Evolutionary conservation across 1,284 basidiomycete genomes (phyloP).

Genomic region (Trichosporon asahii): DNA sequence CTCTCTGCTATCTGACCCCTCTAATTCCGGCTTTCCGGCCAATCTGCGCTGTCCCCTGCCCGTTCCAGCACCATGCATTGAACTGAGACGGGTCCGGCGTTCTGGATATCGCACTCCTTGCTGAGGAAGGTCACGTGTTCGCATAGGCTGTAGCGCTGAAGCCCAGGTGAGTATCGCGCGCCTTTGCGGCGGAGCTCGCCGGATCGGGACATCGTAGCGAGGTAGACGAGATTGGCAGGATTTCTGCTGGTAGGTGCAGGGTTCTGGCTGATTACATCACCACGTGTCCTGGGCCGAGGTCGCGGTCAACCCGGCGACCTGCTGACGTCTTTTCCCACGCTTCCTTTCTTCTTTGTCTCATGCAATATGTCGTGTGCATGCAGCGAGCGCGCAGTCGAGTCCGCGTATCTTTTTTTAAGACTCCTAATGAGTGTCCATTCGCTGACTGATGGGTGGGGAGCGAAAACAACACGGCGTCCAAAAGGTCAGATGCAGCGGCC

Average conservation of each 20-base stretch:
- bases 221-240: conserved; percentile 2
- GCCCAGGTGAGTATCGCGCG: neutral
- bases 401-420: neutral
- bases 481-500: neutral
- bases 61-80: neutral
- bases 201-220: neutral
- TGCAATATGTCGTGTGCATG: neutral
- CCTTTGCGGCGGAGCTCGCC: neutral
- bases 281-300: neutral
- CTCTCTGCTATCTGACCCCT: neutral
- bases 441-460: neutral
- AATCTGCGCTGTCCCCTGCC: neutral
- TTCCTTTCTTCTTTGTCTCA: neutral
- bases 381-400: neutral
- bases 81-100: neutral
- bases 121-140: neutral
- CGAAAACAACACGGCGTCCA: neutral
- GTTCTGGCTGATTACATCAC: neutral
- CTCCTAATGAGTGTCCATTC: neutral
- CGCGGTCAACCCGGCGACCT: neutral
- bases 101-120: neutral
- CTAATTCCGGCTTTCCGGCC: neutral
- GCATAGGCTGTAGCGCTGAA: neutral
- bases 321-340: neutral
- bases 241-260: neutral